These are phyloP conservation scores for Aphanoascus verrucosus DNA, from an alignment of 2,329 filamentous ascomycete genomes.

Conservation along the genomic window DNA sequence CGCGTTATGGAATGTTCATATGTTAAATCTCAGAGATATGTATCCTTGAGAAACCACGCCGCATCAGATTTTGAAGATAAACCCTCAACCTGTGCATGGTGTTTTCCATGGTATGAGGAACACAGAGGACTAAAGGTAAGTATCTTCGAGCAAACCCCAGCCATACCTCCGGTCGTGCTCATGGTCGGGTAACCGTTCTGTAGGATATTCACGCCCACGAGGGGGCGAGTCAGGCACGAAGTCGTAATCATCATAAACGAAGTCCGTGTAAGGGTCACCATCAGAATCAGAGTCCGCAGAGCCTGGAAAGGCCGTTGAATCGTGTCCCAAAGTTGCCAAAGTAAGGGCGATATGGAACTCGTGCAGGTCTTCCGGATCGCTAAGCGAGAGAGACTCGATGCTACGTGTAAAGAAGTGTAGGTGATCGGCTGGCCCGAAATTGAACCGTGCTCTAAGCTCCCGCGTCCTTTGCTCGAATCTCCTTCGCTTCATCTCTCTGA, in stretches of 20 bases:
- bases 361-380: background rate
- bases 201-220: too few species aligned
- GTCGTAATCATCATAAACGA: background rate
- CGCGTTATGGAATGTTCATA: too few species aligned
- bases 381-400: background rate
- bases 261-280: too few species aligned
- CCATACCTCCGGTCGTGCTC: too few species aligned
- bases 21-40: too few species aligned
- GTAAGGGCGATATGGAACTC: background rate
- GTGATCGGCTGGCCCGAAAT: background rate
- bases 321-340: background rate
- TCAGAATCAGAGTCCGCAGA: background rate
- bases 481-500: constrained; percentile 12
- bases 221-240: background rate
- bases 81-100: too few species aligned
- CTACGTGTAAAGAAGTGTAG: background rate
- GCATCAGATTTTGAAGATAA: too few species aligned
- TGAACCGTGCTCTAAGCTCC: background rate
- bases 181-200: background rate
- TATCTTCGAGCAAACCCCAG: too few species aligned
- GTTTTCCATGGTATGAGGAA: too few species aligned
- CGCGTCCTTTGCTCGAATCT: constrained; percentile 1
- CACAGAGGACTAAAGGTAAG: too few species aligned
- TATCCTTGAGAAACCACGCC: too few species aligned
- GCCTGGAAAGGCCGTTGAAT: too few species aligned